These are phyloP conservation scores for Viola odorata DNA, from an alignment of 345 rosid species.

Conservation along the genomic window DNA sequence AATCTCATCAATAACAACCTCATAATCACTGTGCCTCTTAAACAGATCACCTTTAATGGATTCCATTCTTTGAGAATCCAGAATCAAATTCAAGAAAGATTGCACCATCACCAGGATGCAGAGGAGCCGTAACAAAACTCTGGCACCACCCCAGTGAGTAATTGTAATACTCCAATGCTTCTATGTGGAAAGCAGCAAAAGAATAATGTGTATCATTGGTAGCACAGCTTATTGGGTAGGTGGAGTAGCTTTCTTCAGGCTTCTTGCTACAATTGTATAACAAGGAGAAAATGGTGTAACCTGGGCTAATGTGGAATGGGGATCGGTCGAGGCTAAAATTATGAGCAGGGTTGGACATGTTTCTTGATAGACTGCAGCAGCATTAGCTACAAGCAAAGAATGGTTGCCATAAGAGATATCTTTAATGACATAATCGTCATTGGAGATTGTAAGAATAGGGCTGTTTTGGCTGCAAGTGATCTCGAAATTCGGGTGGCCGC, in stretches of 20 bases:
- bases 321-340: constrained; percentile 42
- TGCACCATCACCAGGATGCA: constrained; percentile 29
- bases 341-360: constrained; percentile 39
- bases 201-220: constrained; percentile 21
- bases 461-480: constrained; percentile 30
- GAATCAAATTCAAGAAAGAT: constrained; percentile 47
- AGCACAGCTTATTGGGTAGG: constrained; percentile 28
- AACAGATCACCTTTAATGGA: constrained; percentile 52
- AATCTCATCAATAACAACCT: constrained; percentile 44
- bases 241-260: not conserved
- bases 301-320: constrained; percentile 33
- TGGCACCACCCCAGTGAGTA: constrained; percentile 26
- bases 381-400: constrained; percentile 32
- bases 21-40: constrained; percentile 77
- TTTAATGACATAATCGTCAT: constrained; percentile 36
- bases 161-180: not conserved
- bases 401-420: constrained; percentile 31
- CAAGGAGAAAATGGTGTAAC: constrained; percentile 25
- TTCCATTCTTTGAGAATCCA: constrained; percentile 36
- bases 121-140: constrained; percentile 22
- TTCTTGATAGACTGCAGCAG: constrained; percentile 26
- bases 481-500: constrained; percentile 49
- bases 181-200: constrained; percentile 35
- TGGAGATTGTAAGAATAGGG: constrained; percentile 40
- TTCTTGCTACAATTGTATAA: constrained; percentile 37